Evolutionary conservation across 441 rosid species (phyloP).

Genomic region (Adansonia madagascariensis): DNA sequence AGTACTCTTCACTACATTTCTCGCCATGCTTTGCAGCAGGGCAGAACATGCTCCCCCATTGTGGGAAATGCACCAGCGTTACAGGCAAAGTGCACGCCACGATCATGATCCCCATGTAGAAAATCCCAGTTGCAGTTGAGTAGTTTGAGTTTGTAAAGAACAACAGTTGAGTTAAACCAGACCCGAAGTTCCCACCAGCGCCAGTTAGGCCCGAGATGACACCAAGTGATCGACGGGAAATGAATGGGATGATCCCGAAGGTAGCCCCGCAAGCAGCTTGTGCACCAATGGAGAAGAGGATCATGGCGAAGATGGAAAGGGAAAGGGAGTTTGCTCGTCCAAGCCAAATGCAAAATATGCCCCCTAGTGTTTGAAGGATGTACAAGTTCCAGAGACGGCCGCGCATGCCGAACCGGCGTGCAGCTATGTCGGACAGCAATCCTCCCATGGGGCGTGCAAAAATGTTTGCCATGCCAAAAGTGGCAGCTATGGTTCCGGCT

Average conservation of each 20-base stretch:
- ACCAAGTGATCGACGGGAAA: slow-evolving; percentile 55
- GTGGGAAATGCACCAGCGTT: slow-evolving; percentile 61
- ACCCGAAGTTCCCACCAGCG: slow-evolving; percentile 57
- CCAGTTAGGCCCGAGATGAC: slow-evolving; percentile 51
- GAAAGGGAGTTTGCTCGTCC: slow-evolving; percentile 48
- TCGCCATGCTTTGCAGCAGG: slow-evolving; percentile 44
- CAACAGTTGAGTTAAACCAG: slow-evolving; percentile 50
- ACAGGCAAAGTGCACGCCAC: slow-evolving; percentile 62
- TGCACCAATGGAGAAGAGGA: slow-evolving; percentile 53
- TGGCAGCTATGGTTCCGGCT: slow-evolving; percentile 57
- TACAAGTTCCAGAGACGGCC: slow-evolving; percentile 52
- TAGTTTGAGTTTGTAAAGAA: slow-evolving; percentile 52
- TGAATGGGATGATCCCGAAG: slow-evolving; percentile 55
- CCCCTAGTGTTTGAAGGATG: slow-evolving; percentile 57
- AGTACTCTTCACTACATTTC: slow-evolving; percentile 56
- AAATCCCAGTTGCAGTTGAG: slow-evolving; percentile 51
- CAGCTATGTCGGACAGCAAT: slow-evolving; percentile 43
- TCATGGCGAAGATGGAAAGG: slow-evolving; percentile 44
- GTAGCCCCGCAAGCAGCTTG: slow-evolving; percentile 60
- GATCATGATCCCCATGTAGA: slow-evolving; percentile 65
- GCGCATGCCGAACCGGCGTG: slow-evolving; percentile 53
- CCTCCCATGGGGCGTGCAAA: slow-evolving; percentile 59
- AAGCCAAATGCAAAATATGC: slow-evolving; percentile 53
- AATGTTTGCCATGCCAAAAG: slow-evolving; percentile 60
- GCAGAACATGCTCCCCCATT: slow-evolving; percentile 71